Conservation (phyloP, 2,329 filamentous ascomycete genomes). For the Rugonectria rugulosa region DNA sequence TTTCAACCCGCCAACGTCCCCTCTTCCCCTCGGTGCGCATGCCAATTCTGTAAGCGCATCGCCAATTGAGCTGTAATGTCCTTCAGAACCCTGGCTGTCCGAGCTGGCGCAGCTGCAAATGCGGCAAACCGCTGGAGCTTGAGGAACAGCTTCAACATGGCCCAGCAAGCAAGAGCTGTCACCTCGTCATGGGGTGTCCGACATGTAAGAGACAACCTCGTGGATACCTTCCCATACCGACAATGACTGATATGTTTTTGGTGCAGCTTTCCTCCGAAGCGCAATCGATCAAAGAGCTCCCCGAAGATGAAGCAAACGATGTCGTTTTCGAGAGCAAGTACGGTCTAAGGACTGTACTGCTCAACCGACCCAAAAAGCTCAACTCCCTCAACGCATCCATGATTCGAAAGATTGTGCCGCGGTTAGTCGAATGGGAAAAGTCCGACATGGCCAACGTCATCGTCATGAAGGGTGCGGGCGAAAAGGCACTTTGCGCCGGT, state of each 20-base stretch:
- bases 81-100: slow-evolving; percentile 59
- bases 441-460: slow-evolving; percentile 93
- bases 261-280: slow-evolving; percentile 47
- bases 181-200: slow-evolving; percentile 60
- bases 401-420: slow-evolving; percentile 91
- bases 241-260: slow-evolving; percentile 19
- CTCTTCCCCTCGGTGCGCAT: slow-evolving; percentile 45
- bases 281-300: slow-evolving; percentile 59
- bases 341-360: slow-evolving; percentile 88
- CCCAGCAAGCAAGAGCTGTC: slow-evolving; percentile 78
- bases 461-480: slow-evolving; percentile 88
- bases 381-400: slow-evolving; percentile 95
- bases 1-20: slow-evolving; percentile 11
- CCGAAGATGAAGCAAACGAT: slow-evolving; percentile 82
- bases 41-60: slow-evolving; percentile 45
- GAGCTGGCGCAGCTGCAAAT: slow-evolving; percentile 61
- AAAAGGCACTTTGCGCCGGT: slow-evolving; percentile 88
- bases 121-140: slow-evolving; percentile 52
- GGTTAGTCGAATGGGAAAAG: slow-evolving; percentile 92
- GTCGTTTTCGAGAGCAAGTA: slow-evolving; percentile 91
- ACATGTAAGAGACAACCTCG: slow-evolving; percentile 34
- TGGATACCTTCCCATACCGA: background rate
- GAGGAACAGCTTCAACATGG: slow-evolving; percentile 67
- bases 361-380: slow-evolving; percentile 91
- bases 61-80: slow-evolving; percentile 60